Conservation (phyloP, 2,329 filamentous ascomycete species). For the Monosporascus ibericus region DNA sequence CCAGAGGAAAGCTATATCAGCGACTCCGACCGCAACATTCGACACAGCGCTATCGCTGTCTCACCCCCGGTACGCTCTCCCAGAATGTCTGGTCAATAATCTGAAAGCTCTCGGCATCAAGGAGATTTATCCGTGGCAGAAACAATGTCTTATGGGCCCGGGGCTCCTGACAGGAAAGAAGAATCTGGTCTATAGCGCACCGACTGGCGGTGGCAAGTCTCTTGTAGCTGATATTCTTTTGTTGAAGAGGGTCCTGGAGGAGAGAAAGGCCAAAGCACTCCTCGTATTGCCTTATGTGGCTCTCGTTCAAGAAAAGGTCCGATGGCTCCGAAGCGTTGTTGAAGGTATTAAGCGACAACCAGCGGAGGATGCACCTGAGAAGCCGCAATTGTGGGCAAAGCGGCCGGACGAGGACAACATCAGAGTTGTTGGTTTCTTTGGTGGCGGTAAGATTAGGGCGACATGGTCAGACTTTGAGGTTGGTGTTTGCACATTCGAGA, state of each 20-base stretch:
- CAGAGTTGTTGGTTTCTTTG: conserved; percentile 67
- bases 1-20: conserved; percentile 44
- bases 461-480: conserved; percentile 73
- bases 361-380: conserved; percentile 25
- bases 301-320: conserved; percentile 72
- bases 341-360: conserved; percentile 46
- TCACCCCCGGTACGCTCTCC: conserved; percentile 59
- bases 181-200: conserved; percentile 74
- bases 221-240: conserved; percentile 69
- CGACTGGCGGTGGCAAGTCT: conserved; percentile 73
- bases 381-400: conserved; percentile 43
- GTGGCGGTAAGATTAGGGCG: conserved; percentile 60
- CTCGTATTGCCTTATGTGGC: conserved; percentile 73
- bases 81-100: conserved; percentile 54
- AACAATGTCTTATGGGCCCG: conserved; percentile 62
- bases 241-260: conserved; percentile 62
- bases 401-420: conserved; percentile 53
- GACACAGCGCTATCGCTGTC: conserved; percentile 56
- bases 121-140: conserved; percentile 75
- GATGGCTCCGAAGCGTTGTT: conserved; percentile 64
- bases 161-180: conserved; percentile 59
- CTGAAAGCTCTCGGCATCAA: conserved; percentile 61
- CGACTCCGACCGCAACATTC: conserved; percentile 45
- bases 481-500: conserved; percentile 74
- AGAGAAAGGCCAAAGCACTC: conserved; percentile 60